phyloP scores from a whole-genome alignment of 177 flowering plant genomes.

The Vitis hybrid region DNA sequence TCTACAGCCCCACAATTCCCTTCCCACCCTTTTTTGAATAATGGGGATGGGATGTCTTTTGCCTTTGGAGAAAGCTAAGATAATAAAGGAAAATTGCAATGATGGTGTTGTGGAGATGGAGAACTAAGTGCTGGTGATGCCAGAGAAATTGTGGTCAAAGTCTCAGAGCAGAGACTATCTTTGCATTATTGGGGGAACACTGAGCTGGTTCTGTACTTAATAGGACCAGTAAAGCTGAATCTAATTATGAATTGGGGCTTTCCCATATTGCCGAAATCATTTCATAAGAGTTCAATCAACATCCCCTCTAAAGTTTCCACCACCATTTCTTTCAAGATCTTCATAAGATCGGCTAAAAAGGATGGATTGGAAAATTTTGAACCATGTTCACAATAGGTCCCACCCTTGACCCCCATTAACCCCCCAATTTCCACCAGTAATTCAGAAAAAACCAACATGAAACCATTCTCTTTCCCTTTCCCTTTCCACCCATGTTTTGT shows the following conservation, averaged over 20 bases:
- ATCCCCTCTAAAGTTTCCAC: slow-evolving; percentile 9
- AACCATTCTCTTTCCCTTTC: neutral
- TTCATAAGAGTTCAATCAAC: slow-evolving; percentile 19
- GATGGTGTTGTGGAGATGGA: slow-evolving; percentile 24
- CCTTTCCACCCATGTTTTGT: neutral
- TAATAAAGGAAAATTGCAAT: slow-evolving; percentile 23
- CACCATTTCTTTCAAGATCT: slow-evolving; percentile 14
- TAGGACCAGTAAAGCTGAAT: slow-evolving; percentile 14
- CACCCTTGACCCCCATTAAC: slow-evolving; percentile 15
- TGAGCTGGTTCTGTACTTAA: slow-evolving; percentile 38
- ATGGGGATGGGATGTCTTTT: slow-evolving; percentile 28
- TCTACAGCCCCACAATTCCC: neutral
- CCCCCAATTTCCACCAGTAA: slow-evolving; percentile 1
- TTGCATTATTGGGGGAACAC: slow-evolving; percentile 32
- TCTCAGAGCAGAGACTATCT: slow-evolving; percentile 25
- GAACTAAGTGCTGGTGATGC: slow-evolving; percentile 14
- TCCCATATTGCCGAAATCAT: slow-evolving; percentile 25
- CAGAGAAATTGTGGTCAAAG: slow-evolving; percentile 25
- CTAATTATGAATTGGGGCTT: slow-evolving; percentile 16
- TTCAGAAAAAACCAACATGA: slow-evolving; percentile 2
- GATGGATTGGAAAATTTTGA: slow-evolving; percentile 12
- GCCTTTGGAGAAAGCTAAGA: slow-evolving; percentile 36
- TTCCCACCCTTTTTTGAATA: slow-evolving; percentile 10
- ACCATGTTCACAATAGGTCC: slow-evolving; percentile 10
- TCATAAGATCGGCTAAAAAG: slow-evolving; percentile 13